These are phyloP conservation scores for Colletotrichum ledebouriae DNA, from an alignment of 2,329 filamentous ascomycete species.

Conservation along the genomic window DNA sequence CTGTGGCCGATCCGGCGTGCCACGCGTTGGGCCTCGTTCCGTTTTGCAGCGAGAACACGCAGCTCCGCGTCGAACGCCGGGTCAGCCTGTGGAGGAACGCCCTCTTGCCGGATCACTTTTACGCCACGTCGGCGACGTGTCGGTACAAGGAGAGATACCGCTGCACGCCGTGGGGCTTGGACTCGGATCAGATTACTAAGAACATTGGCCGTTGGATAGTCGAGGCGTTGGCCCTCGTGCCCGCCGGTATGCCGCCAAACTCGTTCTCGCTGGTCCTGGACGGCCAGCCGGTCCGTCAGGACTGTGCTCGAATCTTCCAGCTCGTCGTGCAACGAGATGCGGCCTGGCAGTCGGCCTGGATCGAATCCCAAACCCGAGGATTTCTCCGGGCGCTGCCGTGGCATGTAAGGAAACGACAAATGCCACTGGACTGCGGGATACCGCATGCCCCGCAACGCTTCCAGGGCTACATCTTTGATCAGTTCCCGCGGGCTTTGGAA, in stretches of 20 bases:
- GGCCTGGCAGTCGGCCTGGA: constrained; percentile 12
- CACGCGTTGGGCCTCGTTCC: constrained; percentile 18
- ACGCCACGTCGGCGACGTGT: too few species aligned
- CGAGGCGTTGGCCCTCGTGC: constrained; percentile 14
- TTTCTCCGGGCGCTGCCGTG: not conserved
- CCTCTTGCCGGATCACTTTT: not conserved
- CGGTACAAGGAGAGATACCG: not conserved
- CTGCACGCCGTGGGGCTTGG: not conserved
- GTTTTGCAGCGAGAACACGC: constrained; percentile 1
- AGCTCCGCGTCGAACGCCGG: not conserved
- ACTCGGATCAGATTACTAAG: not conserved
- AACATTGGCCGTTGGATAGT: not conserved
- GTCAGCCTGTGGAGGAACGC: constrained; percentile 17
- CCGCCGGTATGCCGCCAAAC: constrained; percentile 12
- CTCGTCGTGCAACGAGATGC: constrained; percentile 3
- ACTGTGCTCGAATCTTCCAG: constrained; percentile 11
- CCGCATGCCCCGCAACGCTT: too few species aligned
- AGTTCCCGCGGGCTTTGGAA: not conserved
- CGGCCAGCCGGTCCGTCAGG: not conserved
- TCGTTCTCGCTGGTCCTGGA: constrained; percentile 10
- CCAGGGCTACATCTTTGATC: not conserved
- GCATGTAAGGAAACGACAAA: too few species aligned
- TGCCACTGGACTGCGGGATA: too few species aligned
- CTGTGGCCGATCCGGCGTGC: not conserved
- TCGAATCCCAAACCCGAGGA: rapidly evolving